Base-by-base conservation (phyloP, 225 moss, liverwort and hornwort species). In the Bryoerythrophyllum caledonicum region DNA sequence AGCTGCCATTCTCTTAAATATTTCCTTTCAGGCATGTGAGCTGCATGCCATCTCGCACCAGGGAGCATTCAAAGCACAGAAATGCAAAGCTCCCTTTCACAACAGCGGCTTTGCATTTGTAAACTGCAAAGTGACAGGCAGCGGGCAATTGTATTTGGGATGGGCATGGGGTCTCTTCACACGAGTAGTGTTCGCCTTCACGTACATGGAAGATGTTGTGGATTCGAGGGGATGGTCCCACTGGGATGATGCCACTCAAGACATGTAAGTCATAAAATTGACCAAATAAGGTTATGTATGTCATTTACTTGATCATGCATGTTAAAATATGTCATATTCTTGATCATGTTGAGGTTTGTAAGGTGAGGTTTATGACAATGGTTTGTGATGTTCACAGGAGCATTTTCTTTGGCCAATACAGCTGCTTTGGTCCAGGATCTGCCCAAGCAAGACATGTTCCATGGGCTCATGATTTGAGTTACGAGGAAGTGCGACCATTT, bases 161-260 rank as follows among this genome's bases (percentile, higher is more conserved):
- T 68, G 87, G 19, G 81, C 87, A 5, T 82, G 82, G 87, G 87
- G 85, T 37, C 67, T 74, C 10, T 87, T 79, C 61, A 76, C 84
- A 7, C 76, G 84, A 4, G 79, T 85, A 7, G 79, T 85, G 38
- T 87, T 78, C 24, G 65, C 66, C 9, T 68, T 76, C n/a, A 74
- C 84, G 0, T 82, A 46, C 54, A 76, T 82, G 55, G 74, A 76
- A 19, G 70, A 77, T 71, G 77, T 82, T 19, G 71, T 87, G n/a
- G 65, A 65, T 55, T 74, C 84, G 12, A 63, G 32, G 27, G 84
- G 77, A 20, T 87, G 87, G 79, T 69, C 79, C 57, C 70, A 79
- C 59, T 79, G 79, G 87, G 37, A 64, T 10, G 72, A 68, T 3
- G 44, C 76, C 20, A 34, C 69, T 63, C 63, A 46, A 59, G 60